Evolutionary conservation across 2,329 filamentous ascomycete species (phyloP), one percentile per base, ranked within the genome.

Genomic region (Chalaropsis ovoidea): DNA sequence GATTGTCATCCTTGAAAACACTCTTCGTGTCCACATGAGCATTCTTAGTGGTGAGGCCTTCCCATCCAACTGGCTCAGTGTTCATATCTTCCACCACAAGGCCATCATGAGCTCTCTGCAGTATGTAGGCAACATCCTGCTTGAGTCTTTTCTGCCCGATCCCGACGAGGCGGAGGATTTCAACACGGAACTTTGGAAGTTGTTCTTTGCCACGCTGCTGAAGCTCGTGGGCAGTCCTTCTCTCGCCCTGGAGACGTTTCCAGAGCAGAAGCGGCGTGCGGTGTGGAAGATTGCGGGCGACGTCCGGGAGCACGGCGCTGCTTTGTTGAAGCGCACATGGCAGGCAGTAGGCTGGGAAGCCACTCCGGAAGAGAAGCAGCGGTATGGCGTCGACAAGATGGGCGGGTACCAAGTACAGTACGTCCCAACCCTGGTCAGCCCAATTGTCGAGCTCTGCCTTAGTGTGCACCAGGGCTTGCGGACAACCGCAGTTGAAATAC

Each of bases 281-380:
- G 93, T 97, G 1, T 99, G 95, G 94, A 99, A 97, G 77, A 96
- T 99, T 73, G 94, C 93, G 3, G 94, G 94, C 5, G 95, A 99
- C 76, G 90, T 99, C 62, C 84, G 94, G 65, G 92, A 97, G 74
- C 83, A 90, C 69, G 94, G 95, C 17, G 93, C 94, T 3, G 89
- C 93, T 62, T 79, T 99, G 8, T 78, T 99, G 42, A 85, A 88
- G 68, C 83, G 85, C 35, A 93, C 88, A 5, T 99, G 94, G 94
- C 90, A 96, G 72, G 89, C 91, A 19, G 95, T 99, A 68, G 94
- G 95, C 13, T 99, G 94, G 94, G 93, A 99, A 71, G 90, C 90
- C 0, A 89, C 82, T 41, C 75, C 80, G 0, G 93, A 97, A 67
- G 92, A 96, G 73, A 82, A 84, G 69, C 79, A 81, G 66, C 83